phyloP scores from a whole-genome alignment of 108 stramenopile genomes.

The Heterococcus sp. region DNA sequence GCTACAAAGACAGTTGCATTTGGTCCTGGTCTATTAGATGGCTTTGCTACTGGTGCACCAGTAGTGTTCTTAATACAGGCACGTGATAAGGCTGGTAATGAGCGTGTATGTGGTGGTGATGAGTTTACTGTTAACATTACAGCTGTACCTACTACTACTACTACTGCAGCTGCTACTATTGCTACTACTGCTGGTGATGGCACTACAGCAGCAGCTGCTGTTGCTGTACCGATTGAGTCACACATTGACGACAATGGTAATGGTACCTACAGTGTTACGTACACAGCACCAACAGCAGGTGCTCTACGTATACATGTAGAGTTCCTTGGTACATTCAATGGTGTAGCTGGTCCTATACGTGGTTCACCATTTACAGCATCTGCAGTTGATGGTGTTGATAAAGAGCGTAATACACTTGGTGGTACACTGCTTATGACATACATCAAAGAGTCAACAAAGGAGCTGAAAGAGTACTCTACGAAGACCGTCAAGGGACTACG shows the following conservation, averaged over 20 bases:
- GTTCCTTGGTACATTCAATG: conserved; percentile 69
- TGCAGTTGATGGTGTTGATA: conserved; percentile 16
- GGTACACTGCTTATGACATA: conserved; percentile 48
- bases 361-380: conserved; percentile 62
- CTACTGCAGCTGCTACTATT: no score
- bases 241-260: conserved; percentile 59
- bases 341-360: conserved; percentile 62
- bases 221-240: conserved; percentile 44
- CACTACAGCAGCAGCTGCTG: not conserved
- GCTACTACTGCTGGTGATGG: no score
- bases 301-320: conserved; percentile 57
- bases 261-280: conserved; percentile 67
- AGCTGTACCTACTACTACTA: no score
- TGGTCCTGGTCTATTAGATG: conserved; percentile 69
- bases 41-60: conserved; percentile 49
- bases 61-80: conserved; percentile 68
- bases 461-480: conserved; percentile 57
- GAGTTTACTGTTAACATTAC: conserved; percentile 66
- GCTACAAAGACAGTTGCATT: conserved; percentile 65
- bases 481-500: conserved; percentile 58
- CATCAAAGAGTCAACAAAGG: conserved; percentile 49
- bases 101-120: conserved; percentile 73
- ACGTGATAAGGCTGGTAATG: conserved; percentile 57
- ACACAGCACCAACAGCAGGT: conserved; percentile 56
- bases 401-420: conserved; percentile 47